Conservation (phyloP, 768 basidiomycete species). For the Rhizopogon salebrosus region DNA sequence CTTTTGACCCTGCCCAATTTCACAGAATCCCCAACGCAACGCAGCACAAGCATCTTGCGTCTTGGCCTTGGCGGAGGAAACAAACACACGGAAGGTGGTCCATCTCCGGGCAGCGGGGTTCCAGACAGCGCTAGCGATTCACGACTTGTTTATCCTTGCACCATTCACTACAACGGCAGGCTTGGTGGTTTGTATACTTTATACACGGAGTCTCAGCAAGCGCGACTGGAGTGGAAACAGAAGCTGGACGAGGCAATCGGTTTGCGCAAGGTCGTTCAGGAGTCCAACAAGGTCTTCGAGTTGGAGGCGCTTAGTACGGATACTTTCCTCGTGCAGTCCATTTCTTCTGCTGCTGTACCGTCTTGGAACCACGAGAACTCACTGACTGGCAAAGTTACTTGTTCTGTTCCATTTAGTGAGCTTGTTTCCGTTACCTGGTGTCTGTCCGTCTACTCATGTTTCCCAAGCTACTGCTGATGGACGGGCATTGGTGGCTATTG, state of each 20-base stretch:
- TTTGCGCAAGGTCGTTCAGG: constrained; percentile 80
- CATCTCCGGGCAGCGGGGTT: constrained; percentile 22
- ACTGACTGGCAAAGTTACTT: constrained; percentile 84
- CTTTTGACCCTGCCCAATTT: constrained; percentile 83
- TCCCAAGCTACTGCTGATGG: constrained; percentile 73
- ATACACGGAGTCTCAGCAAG: constrained; percentile 77
- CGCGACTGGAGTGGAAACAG: constrained; percentile 81
- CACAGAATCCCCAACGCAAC: constrained; percentile 71
- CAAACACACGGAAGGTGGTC: constrained; percentile 23
- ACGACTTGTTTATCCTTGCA: constrained; percentile 80
- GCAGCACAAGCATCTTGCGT: constrained; percentile 67
- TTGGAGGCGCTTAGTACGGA: constrained; percentile 85
- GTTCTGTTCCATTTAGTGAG: constrained; percentile 88
- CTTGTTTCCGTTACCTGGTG: neutral
- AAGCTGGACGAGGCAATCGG: constrained; percentile 87
- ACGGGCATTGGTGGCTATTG: constrained; percentile 84
- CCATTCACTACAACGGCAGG: constrained; percentile 83
- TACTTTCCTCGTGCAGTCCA: constrained; percentile 77
- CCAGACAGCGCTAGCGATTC: constrained; percentile 53
- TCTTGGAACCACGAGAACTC: constrained; percentile 67
- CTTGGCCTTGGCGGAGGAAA: constrained; percentile 45
- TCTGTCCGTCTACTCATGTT: constrained; percentile 2
- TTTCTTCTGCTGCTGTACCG: constrained; percentile 41
- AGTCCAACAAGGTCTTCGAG: constrained; percentile 93
- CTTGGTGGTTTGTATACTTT: constrained; percentile 82